A percentile compares a stretch with the other conserved stretches of the same genome.
These are phyloP conservation scores for Piromyces sp. DNA, from an alignment of 192 early-diverging fungal species.

Conservation along the genomic window DNA sequence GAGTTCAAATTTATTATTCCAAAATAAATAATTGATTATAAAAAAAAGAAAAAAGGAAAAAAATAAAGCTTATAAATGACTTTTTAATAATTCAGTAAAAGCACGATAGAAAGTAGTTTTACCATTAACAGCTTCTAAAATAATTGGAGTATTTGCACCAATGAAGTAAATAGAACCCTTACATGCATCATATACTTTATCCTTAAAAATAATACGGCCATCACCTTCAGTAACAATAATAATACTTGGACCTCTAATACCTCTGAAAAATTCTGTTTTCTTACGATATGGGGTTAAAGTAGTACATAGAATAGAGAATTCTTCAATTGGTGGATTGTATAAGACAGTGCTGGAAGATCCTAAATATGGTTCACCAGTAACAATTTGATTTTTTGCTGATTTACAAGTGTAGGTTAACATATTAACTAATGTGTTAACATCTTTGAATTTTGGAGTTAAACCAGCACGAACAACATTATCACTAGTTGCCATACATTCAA, in stretches of 20 bases:
- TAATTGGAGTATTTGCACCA: not conserved
- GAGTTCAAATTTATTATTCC: too few relatives aligned
- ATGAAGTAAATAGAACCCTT: not conserved
- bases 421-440: conserved; percentile 69
- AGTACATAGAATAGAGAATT: conserved; percentile 71
- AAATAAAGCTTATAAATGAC: not conserved
- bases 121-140: not conserved
- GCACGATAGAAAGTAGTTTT: not conserved
- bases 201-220: conserved; percentile 14
- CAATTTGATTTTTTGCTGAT: conserved; percentile 59
- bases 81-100: not conserved
- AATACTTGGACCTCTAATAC: conserved; percentile 64
- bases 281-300: conserved; percentile 12
- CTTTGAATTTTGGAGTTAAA: conserved; percentile 92
- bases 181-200: not conserved
- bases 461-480: conserved; percentile 96
- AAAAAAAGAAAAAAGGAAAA: too few relatives aligned
- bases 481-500: conserved; percentile 95
- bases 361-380: conserved; percentile 37
- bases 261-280: conserved; percentile 27
- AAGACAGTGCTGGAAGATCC: conserved; percentile 27
- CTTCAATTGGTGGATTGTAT: conserved; percentile 93
- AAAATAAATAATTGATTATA: too few relatives aligned
- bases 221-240: conserved; percentile 64
- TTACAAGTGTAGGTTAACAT: conserved; percentile 87